Percentiles rank a stretch among this genome's conserved stretches.
These are phyloP conservation scores for Phanerochaete sordida DNA, from an alignment of 768 basidiomycete species.

Conservation along the genomic window DNA sequence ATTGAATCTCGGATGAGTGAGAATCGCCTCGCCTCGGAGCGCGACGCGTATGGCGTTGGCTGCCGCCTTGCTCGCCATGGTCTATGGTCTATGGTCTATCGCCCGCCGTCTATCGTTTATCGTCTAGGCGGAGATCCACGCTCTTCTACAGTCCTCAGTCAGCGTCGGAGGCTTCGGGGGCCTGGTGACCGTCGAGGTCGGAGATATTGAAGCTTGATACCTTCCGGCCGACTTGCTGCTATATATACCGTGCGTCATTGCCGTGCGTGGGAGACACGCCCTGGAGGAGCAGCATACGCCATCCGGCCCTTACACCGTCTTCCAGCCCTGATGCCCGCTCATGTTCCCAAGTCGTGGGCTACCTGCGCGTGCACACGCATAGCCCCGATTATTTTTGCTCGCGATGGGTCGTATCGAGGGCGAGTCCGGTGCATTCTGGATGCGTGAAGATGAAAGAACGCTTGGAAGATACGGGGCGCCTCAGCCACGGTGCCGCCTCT, in stretches of 20 bases:
- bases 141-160: neutral
- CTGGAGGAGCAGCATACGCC: neutral
- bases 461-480: neutral
- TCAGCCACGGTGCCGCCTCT: neutral
- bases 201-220: neutral
- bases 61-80: constrained; percentile 12
- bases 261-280: neutral
- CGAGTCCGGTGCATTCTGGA: neutral
- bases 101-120: neutral
- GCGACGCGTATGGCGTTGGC: constrained; percentile 33
- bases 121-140: no score
- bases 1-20: constrained; percentile 62
- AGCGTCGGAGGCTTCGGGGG: neutral
- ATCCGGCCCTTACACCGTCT: neutral
- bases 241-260: neutral
- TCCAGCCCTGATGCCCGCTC: neutral
- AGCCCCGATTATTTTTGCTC: neutral
- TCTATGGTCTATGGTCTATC: neutral
- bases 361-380: neutral
- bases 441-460: neutral
- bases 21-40: constrained; percentile 54
- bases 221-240: neutral
- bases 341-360: neutral
- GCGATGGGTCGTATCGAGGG: neutral
- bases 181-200: neutral